phyloP scores from a whole-genome alignment of 768 basidiomycete species.

The Leucosporidium creatinivorum region DNA sequence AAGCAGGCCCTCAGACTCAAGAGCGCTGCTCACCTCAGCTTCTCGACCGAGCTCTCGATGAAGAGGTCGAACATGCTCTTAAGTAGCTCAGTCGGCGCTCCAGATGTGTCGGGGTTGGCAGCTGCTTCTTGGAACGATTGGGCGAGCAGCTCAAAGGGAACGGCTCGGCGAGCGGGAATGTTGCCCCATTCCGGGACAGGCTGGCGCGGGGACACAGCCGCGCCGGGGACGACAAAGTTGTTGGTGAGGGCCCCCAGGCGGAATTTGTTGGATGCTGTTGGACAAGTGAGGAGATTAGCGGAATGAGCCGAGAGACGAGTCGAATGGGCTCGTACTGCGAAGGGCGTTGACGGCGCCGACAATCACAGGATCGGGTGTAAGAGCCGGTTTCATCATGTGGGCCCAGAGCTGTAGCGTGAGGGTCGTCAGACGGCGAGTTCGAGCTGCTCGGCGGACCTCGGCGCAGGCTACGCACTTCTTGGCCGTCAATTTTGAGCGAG shows the following conservation, averaged over 20 bases:
- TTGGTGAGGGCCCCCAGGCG: slow-evolving; percentile 29
- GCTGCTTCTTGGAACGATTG: background rate
- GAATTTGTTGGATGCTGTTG: slow-evolving; percentile 16
- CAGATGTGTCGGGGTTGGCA: background rate
- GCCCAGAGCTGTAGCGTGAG: slow-evolving; percentile 16
- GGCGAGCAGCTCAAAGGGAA: background rate
- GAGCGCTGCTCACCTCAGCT: slow-evolving; percentile 22
- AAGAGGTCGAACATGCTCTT: slow-evolving; percentile 25
- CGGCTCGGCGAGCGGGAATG: background rate
- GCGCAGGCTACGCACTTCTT: background rate
- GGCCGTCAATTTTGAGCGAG: background rate
- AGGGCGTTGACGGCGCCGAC: slow-evolving; percentile 20
- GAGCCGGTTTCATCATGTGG: slow-evolving; percentile 23
- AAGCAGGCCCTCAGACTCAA: too few relatives aligned
- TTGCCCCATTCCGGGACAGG: background rate
- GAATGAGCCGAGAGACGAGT: too few relatives aligned
- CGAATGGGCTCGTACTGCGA: slow-evolving; percentile 17
- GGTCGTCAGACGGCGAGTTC: background rate
- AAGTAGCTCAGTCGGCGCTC: slow-evolving; percentile 6
- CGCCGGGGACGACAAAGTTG: slow-evolving; percentile 17
- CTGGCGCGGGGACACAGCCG: background rate
- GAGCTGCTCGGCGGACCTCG: background rate
- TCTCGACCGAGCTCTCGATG: slow-evolving; percentile 26
- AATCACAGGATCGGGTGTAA: slow-evolving; percentile 16
- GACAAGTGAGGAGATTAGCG: background rate